Base-by-base conservation (phyloP, 139 green algal genomes). In the Chlamydomonas urium region DNA sequence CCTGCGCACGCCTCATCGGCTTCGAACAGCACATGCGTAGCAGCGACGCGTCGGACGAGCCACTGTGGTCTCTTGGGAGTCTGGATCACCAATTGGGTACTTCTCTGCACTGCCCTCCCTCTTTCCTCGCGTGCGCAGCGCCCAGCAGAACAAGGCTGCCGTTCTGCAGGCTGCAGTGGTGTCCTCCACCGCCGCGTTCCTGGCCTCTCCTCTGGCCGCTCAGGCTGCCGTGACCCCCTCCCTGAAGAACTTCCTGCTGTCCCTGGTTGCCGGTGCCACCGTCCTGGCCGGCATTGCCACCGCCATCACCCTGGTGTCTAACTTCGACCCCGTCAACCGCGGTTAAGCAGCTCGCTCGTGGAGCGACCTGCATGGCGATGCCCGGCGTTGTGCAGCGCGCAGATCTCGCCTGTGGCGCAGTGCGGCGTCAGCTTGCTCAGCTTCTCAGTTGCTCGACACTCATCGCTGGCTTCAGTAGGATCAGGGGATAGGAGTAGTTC, bases 191-290 rank as follows among this genome's bases (percentile, higher is more conserved):
- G 88, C 36, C 56, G 79, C 87, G 31, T 68, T 78, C 58, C 77
- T 94, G 78, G 70, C 85, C 47, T 79, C 73, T 72, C 88, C 89
- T 29, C 78, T 92, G 50, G 79, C 85, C 2, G 90, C 90, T 21
- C 73, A 92, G 81, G 93, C 93, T 31, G 85, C 84, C 23, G 65
- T 93, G 3, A 97, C 93, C 26, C 93, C 93, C 33, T 97, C 92
- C 35, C 88, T 98, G 59, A 90, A 88, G 78, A 98, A 98, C 91
- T 87, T 98, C 78, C 70, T 98, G 10, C 83, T 87, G 77, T 93
- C 83, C 56, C 85, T 98, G 71, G 65, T 97, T 26, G 92, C 93
- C 24, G 93, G 93, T 45, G 93, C 77, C 47, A 62, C 86, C 1
- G 90, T 98, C 26, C 87, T 98, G 62, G 86, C 63, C 29, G 85